phyloP scores from a whole-genome alignment of 208 protist genomes.

The Leishmania guyanensis region DNA sequence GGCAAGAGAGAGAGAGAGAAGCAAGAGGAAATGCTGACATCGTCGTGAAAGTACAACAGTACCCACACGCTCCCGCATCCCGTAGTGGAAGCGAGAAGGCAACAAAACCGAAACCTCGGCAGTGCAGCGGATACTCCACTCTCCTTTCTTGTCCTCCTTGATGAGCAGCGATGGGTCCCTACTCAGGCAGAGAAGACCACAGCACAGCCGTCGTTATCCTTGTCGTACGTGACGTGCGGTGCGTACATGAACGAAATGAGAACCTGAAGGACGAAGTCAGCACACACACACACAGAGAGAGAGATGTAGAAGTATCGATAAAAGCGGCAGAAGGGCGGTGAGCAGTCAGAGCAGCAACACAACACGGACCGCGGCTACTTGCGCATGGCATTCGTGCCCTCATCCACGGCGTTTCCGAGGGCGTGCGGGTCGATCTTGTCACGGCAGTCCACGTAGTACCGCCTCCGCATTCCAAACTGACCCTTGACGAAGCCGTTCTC shows the following conservation, averaged over 20 bases:
- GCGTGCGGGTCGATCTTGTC: constrained; percentile 33
- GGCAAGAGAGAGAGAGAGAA: background rate
- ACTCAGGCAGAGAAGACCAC: too few relatives aligned
- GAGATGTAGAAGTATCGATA: too few relatives aligned
- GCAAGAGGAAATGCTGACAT: background rate
- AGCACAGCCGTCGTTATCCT: too few relatives aligned
- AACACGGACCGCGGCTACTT: constrained; percentile 13
- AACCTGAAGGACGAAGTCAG: too few relatives aligned
- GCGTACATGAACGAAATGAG: too few relatives aligned
- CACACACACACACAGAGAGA: too few relatives aligned
- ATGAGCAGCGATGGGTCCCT: too few relatives aligned
- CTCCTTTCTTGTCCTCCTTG: too few relatives aligned
- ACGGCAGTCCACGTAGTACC: constrained; percentile 42
- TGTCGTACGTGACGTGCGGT: too few relatives aligned
- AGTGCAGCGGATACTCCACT: too few relatives aligned
- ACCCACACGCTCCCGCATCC: background rate
- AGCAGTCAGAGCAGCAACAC: background rate
- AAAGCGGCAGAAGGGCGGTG: background rate
- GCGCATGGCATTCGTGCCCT: constrained; percentile 66
- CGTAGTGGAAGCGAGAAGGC: background rate
- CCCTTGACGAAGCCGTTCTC: constrained; percentile 74
- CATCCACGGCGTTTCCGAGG: constrained; percentile 48
- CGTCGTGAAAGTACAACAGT: background rate
- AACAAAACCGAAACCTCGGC: background rate
- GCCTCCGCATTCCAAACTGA: constrained; percentile 84